Evolutionary conservation across 1,284 basidiomycete species (phyloP).

Genomic region (Ganoderma lucidum): DNA sequence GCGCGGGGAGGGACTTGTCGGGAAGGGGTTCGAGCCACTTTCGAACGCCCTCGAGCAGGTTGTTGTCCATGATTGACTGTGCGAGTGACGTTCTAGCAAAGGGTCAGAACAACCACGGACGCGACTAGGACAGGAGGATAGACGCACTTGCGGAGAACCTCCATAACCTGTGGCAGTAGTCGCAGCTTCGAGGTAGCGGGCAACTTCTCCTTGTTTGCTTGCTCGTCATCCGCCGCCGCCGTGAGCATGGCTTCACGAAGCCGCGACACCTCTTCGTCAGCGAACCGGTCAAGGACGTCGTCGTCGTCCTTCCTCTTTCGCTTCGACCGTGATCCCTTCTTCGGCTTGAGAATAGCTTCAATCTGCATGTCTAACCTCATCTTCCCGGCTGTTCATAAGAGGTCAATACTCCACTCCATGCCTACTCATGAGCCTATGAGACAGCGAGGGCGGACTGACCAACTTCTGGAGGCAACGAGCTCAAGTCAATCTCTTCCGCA

Average conservation of each 20-base stretch:
- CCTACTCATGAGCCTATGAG: not conserved
- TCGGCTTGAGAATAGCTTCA: slow-evolving; percentile 86
- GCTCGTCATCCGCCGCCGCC: slow-evolving; percentile 88
- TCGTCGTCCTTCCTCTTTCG: slow-evolving; percentile 83
- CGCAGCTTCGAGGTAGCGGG: slow-evolving; percentile 90
- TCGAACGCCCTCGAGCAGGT: slow-evolving; percentile 90
- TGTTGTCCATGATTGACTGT: slow-evolving; percentile 96
- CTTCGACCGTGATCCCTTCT: slow-evolving; percentile 68
- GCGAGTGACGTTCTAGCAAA: slow-evolving; percentile 76
- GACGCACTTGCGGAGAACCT: slow-evolving; percentile 92
- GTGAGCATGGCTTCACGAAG: slow-evolving; percentile 87
- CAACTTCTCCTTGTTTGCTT: slow-evolving; percentile 82
- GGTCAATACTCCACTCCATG: not conserved
- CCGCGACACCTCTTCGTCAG: slow-evolving; percentile 91
- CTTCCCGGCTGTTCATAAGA: slow-evolving; percentile 58
- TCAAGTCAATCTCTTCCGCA: slow-evolving; percentile 61
- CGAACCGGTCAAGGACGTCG: slow-evolving; percentile 83
- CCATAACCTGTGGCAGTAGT: slow-evolving; percentile 89
- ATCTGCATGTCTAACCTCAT: slow-evolving; percentile 75
- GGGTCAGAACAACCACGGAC: slow-evolving; percentile 16
- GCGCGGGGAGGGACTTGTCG: slow-evolving; percentile 90
- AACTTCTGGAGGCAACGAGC: slow-evolving; percentile 74
- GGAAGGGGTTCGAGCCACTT: slow-evolving; percentile 96
- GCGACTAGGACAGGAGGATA: slow-evolving; percentile 10
- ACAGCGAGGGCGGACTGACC: slow-evolving; percentile 50